phyloP scores from a whole-genome alignment of 169 alveolate genomes.

The Blepharisma undulans region DNA sequence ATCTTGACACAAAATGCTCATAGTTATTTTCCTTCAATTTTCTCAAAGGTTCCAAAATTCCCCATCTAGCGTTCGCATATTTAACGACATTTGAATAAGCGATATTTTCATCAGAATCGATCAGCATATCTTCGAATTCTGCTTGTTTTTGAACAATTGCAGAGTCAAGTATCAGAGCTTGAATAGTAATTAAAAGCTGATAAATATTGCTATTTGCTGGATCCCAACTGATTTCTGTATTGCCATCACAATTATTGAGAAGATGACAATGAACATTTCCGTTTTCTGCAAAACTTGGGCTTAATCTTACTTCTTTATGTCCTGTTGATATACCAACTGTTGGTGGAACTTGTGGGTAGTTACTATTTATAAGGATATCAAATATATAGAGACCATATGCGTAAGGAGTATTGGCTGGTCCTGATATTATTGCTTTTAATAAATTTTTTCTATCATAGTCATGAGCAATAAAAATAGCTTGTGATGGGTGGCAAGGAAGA shows the following conservation, averaged over 20 bases:
- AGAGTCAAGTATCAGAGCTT: constrained; percentile 87
- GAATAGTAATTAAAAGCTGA: constrained; percentile 85
- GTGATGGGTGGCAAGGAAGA: constrained; percentile 36
- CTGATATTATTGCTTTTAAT: constrained; percentile 71
- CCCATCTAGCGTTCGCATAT: not conserved
- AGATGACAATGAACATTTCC: constrained; percentile 89
- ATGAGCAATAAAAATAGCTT: constrained; percentile 68
- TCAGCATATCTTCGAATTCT: constrained; percentile 81
- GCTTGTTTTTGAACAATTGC: constrained; percentile 90
- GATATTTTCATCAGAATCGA: constrained; percentile 2
- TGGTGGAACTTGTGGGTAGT: constrained; percentile 77
- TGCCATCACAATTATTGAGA: constrained; percentile 90
- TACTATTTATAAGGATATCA: constrained; percentile 69
- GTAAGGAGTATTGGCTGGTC: constrained; percentile 81
- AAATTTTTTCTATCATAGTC: constrained; percentile 66
- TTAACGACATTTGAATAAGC: not conserved
- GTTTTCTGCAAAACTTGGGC: constrained; percentile 86
- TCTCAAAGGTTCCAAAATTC: not conserved
- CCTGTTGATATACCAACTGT: constrained; percentile 84
- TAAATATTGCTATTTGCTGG: constrained; percentile 76
- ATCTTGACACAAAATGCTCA: constrained; percentile 76
- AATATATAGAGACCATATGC: constrained; percentile 76
- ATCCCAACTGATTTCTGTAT: constrained; percentile 90
- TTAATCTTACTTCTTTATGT: constrained; percentile 78
- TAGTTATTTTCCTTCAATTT: constrained; percentile 79